Evolutionary conservation across 2,329 filamentous ascomycete species (phyloP), one percentile per base, ranked within the genome.

Genomic region (Conoideocrella luteorostrata): DNA sequence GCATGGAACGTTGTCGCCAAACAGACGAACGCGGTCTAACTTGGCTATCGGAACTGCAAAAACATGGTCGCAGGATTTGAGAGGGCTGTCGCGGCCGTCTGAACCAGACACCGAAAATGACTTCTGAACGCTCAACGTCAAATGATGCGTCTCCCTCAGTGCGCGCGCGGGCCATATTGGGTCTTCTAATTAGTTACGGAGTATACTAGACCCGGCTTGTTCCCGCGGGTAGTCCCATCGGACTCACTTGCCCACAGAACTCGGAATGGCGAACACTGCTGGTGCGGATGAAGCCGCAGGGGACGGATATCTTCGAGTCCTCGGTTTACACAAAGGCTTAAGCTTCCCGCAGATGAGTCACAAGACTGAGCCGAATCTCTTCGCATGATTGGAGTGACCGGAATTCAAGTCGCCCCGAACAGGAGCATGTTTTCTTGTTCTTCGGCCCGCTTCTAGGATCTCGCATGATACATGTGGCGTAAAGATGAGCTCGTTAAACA

Each of bases 401-500:
- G 42, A 54, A 60, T 42, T 52, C 52, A 20, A 49, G 39, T 2
- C 32, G 52, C 20, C 53, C 56, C 0, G 50, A 54, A 9, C 40
- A 51, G 12, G 58, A 61, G 13, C 47, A 52, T 20, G 54, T 63
- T 2, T 39, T 61, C 2, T 52, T 65, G 21, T 55, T 60, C 47
- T 61, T 57, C 45, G 46, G 48, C 6, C 53, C 57, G 2, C 39
- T 64, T 26, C 30, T 62, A 34, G 52, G 47, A 20, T 59, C 53
- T 10, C 62, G 63, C 18, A 52, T 56, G 38, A 21, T 61, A 4
- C 57, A 61, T 32, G 41, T 59, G 13, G 51, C 56, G 49, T 64
- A 65, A n/a, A 43, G 59, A 67, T 42, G 44, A 48, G 2, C 44
- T 63, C 3, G 64, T 62, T 13, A 57, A 55, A 39, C 39, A 50